A percentile compares a stretch with the other conserved stretches of the same genome.
phyloP scores from a whole-genome alignment of 1,284 basidiomycete genomes.

The Apiotrichum mycotoxinovorans region DNA sequence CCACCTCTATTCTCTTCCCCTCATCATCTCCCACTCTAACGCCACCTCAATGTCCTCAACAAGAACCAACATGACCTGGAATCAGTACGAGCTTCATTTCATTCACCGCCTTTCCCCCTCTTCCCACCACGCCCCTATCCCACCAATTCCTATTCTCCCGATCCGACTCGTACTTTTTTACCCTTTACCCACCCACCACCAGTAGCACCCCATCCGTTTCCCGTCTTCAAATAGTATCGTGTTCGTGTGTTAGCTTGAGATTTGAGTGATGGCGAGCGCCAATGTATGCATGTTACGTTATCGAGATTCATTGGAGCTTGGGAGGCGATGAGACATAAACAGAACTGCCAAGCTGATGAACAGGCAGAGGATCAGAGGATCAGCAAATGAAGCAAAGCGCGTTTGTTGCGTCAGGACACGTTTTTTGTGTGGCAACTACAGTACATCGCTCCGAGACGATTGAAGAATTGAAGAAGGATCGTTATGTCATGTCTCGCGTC shows the following conservation, averaged over 20 bases:
- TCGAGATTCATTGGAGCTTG: background rate
- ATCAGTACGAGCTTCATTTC: no score
- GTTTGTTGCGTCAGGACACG: no score
- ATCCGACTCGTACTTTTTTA: background rate
- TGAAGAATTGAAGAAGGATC: no score
- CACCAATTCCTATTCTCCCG: background rate
- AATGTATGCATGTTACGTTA: slow-evolving; percentile 4
- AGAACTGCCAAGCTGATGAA: no score
- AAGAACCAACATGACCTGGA: background rate
- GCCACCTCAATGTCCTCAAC: background rate
- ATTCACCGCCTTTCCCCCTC: background rate
- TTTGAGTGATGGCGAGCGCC: background rate
- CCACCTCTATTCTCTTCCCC: background rate
- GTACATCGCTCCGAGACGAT: no score
- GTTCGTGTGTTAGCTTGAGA: background rate
- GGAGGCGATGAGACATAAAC: background rate
- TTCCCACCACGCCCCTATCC: background rate
- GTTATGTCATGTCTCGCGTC: no score
- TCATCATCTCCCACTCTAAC: background rate
- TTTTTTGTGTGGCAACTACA: no score
- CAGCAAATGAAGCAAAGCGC: no score
- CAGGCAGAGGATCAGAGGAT: no score
- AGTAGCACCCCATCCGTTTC: background rate
- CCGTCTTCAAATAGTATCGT: background rate
- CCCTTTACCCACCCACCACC: background rate